Conservation (phyloP, 768 basidiomycete genomes). For the Termitomyces sp. region DNA sequence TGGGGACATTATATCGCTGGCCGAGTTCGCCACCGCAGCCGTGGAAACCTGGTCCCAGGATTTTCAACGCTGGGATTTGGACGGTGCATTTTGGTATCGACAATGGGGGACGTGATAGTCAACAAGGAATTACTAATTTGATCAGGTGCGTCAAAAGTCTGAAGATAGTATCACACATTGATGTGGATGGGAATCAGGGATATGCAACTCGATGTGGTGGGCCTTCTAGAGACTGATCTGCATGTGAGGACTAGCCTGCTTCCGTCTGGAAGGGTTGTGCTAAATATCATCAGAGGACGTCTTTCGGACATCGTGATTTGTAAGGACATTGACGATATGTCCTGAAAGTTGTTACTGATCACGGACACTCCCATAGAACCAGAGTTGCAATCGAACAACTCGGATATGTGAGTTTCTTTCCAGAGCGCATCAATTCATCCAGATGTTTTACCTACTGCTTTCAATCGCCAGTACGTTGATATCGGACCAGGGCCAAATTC, state of each 20-base stretch:
- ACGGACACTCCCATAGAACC: conserved; percentile 39
- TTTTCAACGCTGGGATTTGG: conserved; percentile 86
- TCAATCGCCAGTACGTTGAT: conserved; percentile 65
- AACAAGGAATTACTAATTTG: conserved; percentile 54
- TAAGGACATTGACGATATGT: conserved; percentile 22
- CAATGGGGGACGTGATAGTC: conserved; percentile 69
- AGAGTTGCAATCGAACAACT: conserved; percentile 71
- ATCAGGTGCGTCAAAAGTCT: conserved; percentile 22
- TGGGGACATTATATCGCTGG: conserved; percentile 48
- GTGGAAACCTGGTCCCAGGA: conserved; percentile 55
- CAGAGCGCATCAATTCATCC: not conserved
- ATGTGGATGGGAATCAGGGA: conserved; percentile 36
- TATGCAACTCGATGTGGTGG: conserved; percentile 81
- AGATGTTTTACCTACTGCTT: not conserved
- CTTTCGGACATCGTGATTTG: conserved; percentile 84
- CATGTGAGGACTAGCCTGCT: conserved; percentile 44
- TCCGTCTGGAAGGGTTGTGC: not conserved
- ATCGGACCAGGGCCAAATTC: conserved; percentile 83
- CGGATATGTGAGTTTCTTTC: conserved; percentile 59
- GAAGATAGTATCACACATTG: not conserved
- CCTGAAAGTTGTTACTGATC: not conserved
- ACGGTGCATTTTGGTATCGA: conserved; percentile 87
- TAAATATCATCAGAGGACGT: conserved; percentile 24
- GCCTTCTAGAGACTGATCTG: conserved; percentile 81
- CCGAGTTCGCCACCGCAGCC: conserved; percentile 46